phyloP scores from a whole-genome alignment of 345 rosid genomes.

The Populus nigra region DNA sequence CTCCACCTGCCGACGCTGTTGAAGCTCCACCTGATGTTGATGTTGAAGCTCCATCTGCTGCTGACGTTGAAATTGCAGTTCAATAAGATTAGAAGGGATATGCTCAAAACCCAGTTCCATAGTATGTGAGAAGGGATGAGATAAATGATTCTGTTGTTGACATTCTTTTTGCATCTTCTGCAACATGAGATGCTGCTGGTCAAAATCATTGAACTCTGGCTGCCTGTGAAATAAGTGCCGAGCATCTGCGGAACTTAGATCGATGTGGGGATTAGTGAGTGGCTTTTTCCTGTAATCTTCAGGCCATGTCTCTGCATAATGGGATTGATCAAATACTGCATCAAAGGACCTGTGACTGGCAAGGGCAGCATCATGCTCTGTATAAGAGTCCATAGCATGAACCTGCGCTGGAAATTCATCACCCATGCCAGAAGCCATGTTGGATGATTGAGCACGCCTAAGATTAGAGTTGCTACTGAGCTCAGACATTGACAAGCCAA shows the following conservation, averaged over 20 bases:
- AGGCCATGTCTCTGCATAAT: conserved; percentile 36
- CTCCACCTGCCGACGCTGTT: conserved; percentile 19
- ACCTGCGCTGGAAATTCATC: conserved; percentile 13
- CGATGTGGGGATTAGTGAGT: conserved; percentile 23
- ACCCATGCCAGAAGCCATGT: conserved; percentile 27
- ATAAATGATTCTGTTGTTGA: conserved; percentile 33
- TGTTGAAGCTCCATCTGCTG: not conserved
- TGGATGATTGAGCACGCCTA: conserved; percentile 35
- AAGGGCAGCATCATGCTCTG: conserved; percentile 23
- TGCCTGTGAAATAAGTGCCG: conserved; percentile 33
- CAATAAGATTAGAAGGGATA: conserved; percentile 31
- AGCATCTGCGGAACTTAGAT: conserved; percentile 35
- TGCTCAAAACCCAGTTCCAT: conserved; percentile 31
- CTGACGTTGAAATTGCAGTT: conserved; percentile 40
- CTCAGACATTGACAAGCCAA: conserved; percentile 65
- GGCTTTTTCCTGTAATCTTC: conserved; percentile 31
- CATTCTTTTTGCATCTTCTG: conserved; percentile 41
- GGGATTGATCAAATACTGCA: conserved; percentile 29
- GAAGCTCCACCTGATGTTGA: conserved; percentile 20
- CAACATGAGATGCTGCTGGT: conserved; percentile 32
- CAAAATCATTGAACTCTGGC: conserved; percentile 32
- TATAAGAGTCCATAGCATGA: conserved; percentile 25
- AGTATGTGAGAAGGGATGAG: conserved; percentile 19
- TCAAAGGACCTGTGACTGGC: conserved; percentile 15
- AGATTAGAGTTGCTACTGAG: conserved; percentile 39